Evolutionary conservation across 2,329 filamentous ascomycete species (phyloP).

Genomic region (Diaporthe destruens): DNA sequence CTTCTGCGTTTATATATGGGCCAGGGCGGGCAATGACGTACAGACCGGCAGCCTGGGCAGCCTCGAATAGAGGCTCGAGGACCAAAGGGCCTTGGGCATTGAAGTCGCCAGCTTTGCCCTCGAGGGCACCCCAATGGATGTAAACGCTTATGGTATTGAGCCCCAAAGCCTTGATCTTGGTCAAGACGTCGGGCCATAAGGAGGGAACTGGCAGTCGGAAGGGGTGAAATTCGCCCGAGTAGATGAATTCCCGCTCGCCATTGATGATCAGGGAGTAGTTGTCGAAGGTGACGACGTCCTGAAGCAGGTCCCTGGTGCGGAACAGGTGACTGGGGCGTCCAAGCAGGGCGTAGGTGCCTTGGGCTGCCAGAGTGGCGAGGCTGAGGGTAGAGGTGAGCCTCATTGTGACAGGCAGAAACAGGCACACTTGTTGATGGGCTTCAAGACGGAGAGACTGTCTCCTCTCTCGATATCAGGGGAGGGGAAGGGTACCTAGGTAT

Average conservation of each 20-base stretch:
- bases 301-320: constrained; percentile 37
- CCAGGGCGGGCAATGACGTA: constrained; percentile 70
- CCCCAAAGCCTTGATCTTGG: constrained; percentile 80
- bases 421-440: not conserved
- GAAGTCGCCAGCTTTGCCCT: constrained; percentile 76
- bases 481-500: not conserved
- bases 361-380: constrained; percentile 33
- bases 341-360: constrained; percentile 25
- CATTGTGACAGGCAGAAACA: constrained; percentile 24
- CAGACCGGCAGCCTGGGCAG: constrained; percentile 74
- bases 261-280: constrained; percentile 74
- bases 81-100: constrained; percentile 75
- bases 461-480: not conserved
- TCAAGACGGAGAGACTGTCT: not conserved
- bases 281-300: constrained; percentile 70
- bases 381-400: constrained; percentile 36
- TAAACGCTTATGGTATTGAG: constrained; percentile 81
- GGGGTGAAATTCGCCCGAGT: constrained; percentile 76
- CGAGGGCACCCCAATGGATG: constrained; percentile 77
- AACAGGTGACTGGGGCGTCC: constrained; percentile 37
- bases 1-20: constrained; percentile 63
- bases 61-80: constrained; percentile 77
- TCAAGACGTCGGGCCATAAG: constrained; percentile 74
- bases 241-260: constrained; percentile 76
- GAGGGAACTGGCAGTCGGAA: constrained; percentile 56